These are phyloP conservation scores for Fusarium sp. DNA, from an alignment of 2,329 filamentous ascomycete genomes.

Conservation along the genomic window DNA sequence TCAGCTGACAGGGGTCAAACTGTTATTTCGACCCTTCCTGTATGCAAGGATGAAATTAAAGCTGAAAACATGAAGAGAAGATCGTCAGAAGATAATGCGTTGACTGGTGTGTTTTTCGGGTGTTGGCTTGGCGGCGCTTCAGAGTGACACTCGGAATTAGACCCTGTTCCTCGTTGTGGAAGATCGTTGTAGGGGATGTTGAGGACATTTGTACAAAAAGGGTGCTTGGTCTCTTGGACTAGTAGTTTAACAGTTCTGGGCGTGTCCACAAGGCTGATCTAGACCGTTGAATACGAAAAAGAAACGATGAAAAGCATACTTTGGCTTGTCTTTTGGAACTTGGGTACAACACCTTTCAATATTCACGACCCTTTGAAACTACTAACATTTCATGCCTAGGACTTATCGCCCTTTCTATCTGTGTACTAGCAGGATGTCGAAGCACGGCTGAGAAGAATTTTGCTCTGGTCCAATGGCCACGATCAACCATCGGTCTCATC, in stretches of 20 bases:
- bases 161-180: background rate
- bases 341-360: background rate
- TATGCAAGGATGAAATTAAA: constrained; percentile 9
- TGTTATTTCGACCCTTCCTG: background rate
- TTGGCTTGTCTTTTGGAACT: constrained; percentile 24
- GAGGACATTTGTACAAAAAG: background rate
- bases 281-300: background rate
- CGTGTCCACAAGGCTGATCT: background rate
- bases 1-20: constrained; percentile 29
- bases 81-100: background rate
- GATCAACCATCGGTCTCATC: constrained; percentile 24
- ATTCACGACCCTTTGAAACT: background rate
- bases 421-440: constrained; percentile 31
- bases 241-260: background rate
- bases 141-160: background rate
- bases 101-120: background rate
- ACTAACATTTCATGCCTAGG: background rate
- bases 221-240: background rate
- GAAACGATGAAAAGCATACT: constrained; percentile 12
- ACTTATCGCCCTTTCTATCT: constrained; percentile 32
- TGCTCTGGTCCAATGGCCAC: constrained; percentile 36
- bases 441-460: constrained; percentile 29
- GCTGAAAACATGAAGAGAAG: constrained; percentile 1
- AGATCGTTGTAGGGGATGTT: no score
- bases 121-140: constrained; percentile 13